A percentile compares a stretch with the other conserved stretches of the same genome.
Conservation (phyloP, 306 rosid genomes). For the Canavalia ensiformis region DNA sequence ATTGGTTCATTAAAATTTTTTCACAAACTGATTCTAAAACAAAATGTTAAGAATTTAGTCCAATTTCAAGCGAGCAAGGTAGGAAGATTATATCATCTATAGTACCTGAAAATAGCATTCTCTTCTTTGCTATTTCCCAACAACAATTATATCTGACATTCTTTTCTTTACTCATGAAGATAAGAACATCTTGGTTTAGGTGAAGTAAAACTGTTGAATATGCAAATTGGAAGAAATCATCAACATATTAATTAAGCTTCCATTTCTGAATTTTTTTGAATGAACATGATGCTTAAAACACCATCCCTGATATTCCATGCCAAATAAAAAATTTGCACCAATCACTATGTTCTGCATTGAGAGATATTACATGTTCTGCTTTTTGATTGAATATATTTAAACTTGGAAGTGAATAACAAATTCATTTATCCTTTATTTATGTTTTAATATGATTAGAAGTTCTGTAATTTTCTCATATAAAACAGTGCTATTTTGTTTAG, state of each 20-base stretch:
- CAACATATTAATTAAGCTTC: not conserved
- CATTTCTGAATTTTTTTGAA: not conserved
- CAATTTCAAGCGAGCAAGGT: not conserved
- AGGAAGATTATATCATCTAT: not conserved
- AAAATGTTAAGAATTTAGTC: no score
- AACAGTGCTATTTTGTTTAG: no score
- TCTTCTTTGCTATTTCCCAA: no score
- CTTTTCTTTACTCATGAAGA: not conserved
- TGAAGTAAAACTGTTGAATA: not conserved
- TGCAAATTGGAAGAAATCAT: not conserved
- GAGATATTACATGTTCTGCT: not conserved
- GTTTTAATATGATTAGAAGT: no score
- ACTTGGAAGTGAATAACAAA: not conserved
- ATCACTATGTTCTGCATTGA: not conserved
- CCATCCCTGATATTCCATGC: not conserved
- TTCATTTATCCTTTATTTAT: not conserved
- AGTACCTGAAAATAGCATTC: no score
- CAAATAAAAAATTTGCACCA: not conserved
- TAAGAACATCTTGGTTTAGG: not conserved
- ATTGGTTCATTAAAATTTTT: not conserved
- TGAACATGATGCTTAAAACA: not conserved
- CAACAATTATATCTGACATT: no score
- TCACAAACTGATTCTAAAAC: not conserved
- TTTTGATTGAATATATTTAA: not conserved
- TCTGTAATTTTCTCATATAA: no score